Base-by-base conservation (phyloP, 1,139 yeast species). In the Wickerhamiella pararugosa region DNA sequence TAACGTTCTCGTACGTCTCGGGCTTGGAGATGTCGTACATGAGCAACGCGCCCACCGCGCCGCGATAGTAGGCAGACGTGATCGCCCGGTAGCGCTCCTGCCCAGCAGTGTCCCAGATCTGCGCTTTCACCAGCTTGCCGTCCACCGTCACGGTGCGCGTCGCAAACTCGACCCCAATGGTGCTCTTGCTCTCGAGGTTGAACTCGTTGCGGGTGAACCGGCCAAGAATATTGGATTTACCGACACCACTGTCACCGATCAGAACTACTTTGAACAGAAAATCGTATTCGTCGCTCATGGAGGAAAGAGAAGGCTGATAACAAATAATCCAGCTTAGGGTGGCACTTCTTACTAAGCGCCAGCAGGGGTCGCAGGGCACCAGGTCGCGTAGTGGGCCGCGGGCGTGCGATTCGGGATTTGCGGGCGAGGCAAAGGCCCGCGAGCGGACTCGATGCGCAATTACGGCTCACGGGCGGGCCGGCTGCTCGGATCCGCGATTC, bases 31-130 rank as follows among this genome's bases (percentile, higher is more conserved):
- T 87, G 65, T 90, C 98, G 64, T 90, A 90, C 51, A 90, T 94
- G 49, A 90, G 79, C 54, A 90, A 70, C 1, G 98, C 98, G 42
- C 98, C 98, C 41, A 87, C 94, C 0, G 98, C 98, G 38, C 98
- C 98, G 59, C 98, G 73, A 62, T 90, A 90, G 66, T 90, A 90
- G 9, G 97, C 98, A 47, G 93, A 79, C 34, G 98, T 92, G 58
- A 90, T 90, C 42, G 98, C 97, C 56, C 98, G 76, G 67, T 90
- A 90, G 60, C 98, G 76, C 64, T 90, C 98, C 67, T 90, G 98
- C 47, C 98, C 98, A 2, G 98, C 98, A 28, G 98, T 90, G 62
- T 90, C 98, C 98, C 98, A 90, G 58, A 90, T 86, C 63, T 92
- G 98, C 6, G 97, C 96, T 64, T 90, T 90, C 57, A 92, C 86